Percentiles rank a stretch among this genome's conserved stretches.
Evolutionary conservation across 352 stramenopile genomes (phyloP).

Genomic region (Phytophthora sojae): DNA sequence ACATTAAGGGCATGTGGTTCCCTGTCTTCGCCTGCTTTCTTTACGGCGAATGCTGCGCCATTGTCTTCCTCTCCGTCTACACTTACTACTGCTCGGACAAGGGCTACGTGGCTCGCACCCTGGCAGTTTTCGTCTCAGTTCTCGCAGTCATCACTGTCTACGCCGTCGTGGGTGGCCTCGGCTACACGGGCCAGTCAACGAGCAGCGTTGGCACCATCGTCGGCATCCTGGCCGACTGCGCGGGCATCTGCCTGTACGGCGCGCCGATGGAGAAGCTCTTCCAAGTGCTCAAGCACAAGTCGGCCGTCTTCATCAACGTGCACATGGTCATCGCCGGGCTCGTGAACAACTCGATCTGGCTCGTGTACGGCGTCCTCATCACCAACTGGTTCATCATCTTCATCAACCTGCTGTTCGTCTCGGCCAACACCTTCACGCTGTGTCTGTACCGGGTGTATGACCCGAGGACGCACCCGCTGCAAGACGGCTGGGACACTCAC

Average conservation of each 20-base stretch:
- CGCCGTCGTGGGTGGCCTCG: slow-evolving; percentile 41
- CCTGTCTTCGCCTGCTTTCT: slow-evolving; percentile 55
- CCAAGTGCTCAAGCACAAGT: slow-evolving; percentile 51
- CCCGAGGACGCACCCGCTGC: slow-evolving; percentile 37
- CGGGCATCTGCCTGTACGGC: slow-evolving; percentile 54
- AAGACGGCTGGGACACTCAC: slow-evolving; percentile 24
- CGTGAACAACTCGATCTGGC: slow-evolving; percentile 55
- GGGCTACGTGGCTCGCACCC: slow-evolving; percentile 35
- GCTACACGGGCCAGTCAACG: slow-evolving; percentile 40
- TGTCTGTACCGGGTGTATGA: slow-evolving; percentile 42
- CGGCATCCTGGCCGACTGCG: slow-evolving; percentile 40
- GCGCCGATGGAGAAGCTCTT: slow-evolving; percentile 50
- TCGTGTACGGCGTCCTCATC: slow-evolving; percentile 41
- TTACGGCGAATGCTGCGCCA: slow-evolving; percentile 41
- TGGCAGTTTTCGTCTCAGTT: slow-evolving; percentile 25
- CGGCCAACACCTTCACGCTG: slow-evolving; percentile 38
- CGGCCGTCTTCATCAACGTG: slow-evolving; percentile 60
- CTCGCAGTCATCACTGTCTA: slow-evolving; percentile 49
- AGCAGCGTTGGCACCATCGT: slow-evolving; percentile 35
- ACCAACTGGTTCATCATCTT: slow-evolving; percentile 48
- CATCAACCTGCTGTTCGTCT: slow-evolving; percentile 43
- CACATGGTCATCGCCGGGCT: slow-evolving; percentile 55
- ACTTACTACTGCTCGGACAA: slow-evolving; percentile 40
- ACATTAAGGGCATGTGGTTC: slow-evolving; percentile 51
- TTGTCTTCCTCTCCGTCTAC: slow-evolving; percentile 51